These are phyloP conservation scores for Candida lessepsii DNA, from an alignment of 805 yeast species.

Conservation along the genomic window DNA sequence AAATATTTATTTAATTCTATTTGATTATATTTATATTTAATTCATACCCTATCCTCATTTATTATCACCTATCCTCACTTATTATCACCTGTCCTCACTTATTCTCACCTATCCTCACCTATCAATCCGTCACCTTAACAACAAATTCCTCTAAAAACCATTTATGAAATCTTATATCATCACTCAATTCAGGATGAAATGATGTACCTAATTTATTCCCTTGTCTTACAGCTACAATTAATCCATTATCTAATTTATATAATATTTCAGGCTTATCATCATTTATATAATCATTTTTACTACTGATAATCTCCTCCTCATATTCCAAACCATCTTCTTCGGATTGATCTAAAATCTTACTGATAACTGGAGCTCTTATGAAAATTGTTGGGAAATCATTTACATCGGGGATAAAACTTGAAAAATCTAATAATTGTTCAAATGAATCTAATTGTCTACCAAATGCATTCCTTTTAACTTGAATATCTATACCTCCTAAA, in stretches of 20 bases:
- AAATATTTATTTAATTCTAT: too few relatives aligned
- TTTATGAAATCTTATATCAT: conserved; percentile 60
- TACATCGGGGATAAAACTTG: conserved; percentile 42
- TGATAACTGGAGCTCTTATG: conserved; percentile 75
- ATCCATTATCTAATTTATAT: conserved; percentile 30
- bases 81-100: not conserved
- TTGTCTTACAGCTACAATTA: conserved; percentile 73
- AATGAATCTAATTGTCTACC: conserved; percentile 77
- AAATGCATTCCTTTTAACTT: conserved; percentile 70
- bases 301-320: conserved; percentile 15
- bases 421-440: conserved; percentile 43
- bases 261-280: conserved; percentile 40
- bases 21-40: too few relatives aligned
- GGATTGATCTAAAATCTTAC: conserved; percentile 17
- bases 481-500: conserved; percentile 63
- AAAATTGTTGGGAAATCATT: conserved; percentile 50
- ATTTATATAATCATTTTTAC: conserved; percentile 24
- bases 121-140: not conserved
- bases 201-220: conserved; percentile 69
- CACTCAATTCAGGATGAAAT: conserved; percentile 74
- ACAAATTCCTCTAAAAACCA: conserved; percentile 69
- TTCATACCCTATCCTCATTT: too few relatives aligned
- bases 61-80: too few relatives aligned
- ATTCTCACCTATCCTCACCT: not conserved
- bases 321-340: conserved; percentile 5